phyloP scores from a whole-genome alignment of 192 early-diverging fungal genomes.

The Allomyces macrogynus region DNA sequence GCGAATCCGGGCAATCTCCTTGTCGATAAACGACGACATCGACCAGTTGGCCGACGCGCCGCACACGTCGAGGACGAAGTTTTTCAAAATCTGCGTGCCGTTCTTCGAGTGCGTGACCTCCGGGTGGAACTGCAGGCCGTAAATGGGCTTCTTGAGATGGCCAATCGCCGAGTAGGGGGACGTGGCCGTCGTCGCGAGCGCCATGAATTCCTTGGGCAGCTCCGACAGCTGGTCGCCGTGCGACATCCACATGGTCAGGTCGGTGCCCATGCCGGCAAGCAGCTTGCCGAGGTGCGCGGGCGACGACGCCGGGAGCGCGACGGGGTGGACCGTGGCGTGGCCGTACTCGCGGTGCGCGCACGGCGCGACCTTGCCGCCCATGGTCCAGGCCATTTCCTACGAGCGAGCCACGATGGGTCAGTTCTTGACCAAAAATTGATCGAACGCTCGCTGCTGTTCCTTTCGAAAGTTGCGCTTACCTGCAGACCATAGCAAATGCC shows the following conservation, averaged over 20 bases:
- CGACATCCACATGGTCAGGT: slow-evolving; percentile 67
- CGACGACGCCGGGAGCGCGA: slow-evolving; percentile 24
- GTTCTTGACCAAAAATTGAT: too few species aligned
- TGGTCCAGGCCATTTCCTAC: slow-evolving; percentile 69
- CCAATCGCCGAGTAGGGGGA: slow-evolving; percentile 79
- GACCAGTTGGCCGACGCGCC: slow-evolving; percentile 72
- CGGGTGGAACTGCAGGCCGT: slow-evolving; percentile 98
- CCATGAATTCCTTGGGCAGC: slow-evolving; percentile 57
- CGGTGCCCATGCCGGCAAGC: slow-evolving; percentile 39
- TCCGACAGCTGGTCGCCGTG: slow-evolving; percentile 86
- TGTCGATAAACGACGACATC: slow-evolving; percentile 91
- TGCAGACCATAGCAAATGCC: slow-evolving; percentile 99
- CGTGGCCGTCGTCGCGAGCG: slow-evolving; percentile 68
- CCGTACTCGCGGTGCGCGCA: slow-evolving; percentile 92
- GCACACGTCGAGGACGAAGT: slow-evolving; percentile 89
- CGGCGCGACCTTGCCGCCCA: slow-evolving; percentile 69
- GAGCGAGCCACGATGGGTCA: not conserved
- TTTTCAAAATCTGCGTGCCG: slow-evolving; percentile 61
- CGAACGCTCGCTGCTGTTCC: too few species aligned
- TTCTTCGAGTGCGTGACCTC: slow-evolving; percentile 93
- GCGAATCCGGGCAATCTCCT: slow-evolving; percentile 87
- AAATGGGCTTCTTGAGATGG: slow-evolving; percentile 58
- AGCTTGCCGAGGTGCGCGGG: slow-evolving; percentile 22
- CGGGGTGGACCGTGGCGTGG: slow-evolving; percentile 54
- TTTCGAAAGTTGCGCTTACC: slow-evolving; percentile 12